Conservation (phyloP, 1,139 yeast genomes). For the Geotrichum citri-aurantii region DNA sequence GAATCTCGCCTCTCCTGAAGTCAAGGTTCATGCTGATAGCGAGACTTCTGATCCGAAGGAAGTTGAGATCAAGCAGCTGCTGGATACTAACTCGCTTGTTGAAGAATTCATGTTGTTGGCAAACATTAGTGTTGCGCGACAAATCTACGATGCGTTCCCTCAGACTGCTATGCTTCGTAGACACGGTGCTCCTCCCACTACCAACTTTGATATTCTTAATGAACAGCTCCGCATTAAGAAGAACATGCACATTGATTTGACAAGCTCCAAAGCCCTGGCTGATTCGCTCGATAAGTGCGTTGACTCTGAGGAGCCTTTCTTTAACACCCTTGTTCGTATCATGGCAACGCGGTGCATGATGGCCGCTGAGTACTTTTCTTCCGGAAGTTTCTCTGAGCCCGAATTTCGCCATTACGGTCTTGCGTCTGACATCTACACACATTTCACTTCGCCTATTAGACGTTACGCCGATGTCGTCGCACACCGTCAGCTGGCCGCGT, state of each 20-base stretch:
- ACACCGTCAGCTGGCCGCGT: slow-evolving; percentile 95
- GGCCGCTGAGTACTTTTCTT: slow-evolving; percentile 96
- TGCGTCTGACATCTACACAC: slow-evolving; percentile 96
- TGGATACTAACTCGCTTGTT: slow-evolving; percentile 90
- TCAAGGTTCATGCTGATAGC: slow-evolving; percentile 92
- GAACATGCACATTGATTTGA: slow-evolving; percentile 64
- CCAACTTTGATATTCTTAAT: slow-evolving; percentile 82
- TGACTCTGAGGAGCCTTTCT: slow-evolving; percentile 78
- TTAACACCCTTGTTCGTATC: slow-evolving; percentile 88
- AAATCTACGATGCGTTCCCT: slow-evolving; percentile 87
- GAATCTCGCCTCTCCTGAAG: slow-evolving; percentile 96
- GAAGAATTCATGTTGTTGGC: slow-evolving; percentile 99
- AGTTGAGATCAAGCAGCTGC: slow-evolving; percentile 81
- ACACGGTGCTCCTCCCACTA: slow-evolving; percentile 93
- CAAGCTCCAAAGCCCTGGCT: slow-evolving; percentile 85
- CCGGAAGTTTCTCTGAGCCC: slow-evolving; percentile 89
- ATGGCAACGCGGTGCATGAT: slow-evolving; percentile 99
- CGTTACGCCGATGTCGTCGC: slow-evolving; percentile 97
- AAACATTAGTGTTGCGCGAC: slow-evolving; percentile 89
- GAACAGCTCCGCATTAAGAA: slow-evolving; percentile 86
- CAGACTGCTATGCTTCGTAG: slow-evolving; percentile 96
- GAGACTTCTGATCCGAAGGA: slow-evolving; percentile 97
- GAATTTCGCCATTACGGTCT: slow-evolving; percentile 96
- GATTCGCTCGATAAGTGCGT: slow-evolving; percentile 86
- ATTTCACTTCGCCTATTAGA: slow-evolving; percentile 97